Evolutionary conservation across 257 asterid genomes (phyloP).

Genomic region (Solanum raphanifolium): DNA sequence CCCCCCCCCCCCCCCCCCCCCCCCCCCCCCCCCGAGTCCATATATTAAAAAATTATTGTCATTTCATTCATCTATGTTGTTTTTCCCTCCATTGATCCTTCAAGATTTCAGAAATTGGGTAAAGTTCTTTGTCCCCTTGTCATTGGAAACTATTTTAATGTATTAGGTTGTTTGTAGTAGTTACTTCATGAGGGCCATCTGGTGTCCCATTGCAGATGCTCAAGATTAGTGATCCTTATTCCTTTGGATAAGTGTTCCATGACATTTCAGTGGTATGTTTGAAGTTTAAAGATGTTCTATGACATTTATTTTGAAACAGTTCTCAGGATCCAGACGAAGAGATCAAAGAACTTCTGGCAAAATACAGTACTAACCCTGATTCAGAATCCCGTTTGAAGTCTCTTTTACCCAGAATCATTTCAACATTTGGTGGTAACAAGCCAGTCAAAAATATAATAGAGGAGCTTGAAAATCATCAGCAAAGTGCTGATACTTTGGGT

Average conservation of each 20-base stretch:
- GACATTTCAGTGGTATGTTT: background rate
- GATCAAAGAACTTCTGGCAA: conserved; percentile 46
- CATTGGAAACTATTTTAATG: background rate
- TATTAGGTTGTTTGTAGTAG: background rate
- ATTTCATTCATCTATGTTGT: background rate
- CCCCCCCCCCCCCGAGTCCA: too few relatives aligned
- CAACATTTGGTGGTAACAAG: conserved; percentile 67
- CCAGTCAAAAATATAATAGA: conserved; percentile 50
- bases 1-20: too few relatives aligned
- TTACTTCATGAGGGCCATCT: background rate
- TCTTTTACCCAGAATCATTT: conserved; percentile 77
- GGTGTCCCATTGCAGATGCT: background rate
- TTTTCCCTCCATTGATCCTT: background rate
- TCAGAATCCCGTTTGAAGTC: conserved; percentile 69
- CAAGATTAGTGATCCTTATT: background rate
- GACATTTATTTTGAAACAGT: conserved; percentile 26
- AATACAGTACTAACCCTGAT: conserved; percentile 58
- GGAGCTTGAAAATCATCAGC: conserved; percentile 75
- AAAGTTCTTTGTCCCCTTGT: background rate
- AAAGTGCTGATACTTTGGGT: conserved; percentile 80
- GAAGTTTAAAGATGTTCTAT: background rate
- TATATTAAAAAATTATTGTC: background rate
- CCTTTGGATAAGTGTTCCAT: background rate
- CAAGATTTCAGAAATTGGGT: background rate
- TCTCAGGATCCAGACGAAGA: conserved; percentile 76